Evolutionary conservation across 2,329 filamentous ascomycete species (phyloP), one percentile per base, ranked within the genome.

Genomic region (Sordariomycetes sp.): DNA sequence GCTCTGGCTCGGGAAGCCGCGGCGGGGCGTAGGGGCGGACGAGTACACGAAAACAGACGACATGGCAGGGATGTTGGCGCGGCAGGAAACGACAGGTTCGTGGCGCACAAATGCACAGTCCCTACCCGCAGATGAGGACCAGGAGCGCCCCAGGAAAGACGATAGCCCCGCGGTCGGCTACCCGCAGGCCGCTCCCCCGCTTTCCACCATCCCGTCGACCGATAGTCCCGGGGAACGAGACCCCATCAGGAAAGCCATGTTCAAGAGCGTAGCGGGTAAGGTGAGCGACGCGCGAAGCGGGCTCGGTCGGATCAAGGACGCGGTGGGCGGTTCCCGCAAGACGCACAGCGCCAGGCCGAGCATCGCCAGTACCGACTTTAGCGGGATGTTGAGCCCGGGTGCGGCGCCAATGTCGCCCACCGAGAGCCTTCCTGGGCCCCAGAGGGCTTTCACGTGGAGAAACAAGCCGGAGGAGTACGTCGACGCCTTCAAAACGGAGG

Each of bases 1-100:
- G 90, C 78, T 99, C 1, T 99, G 94, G 94, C 81, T 89, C 61
- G 94, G 93, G 18, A 97, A 96, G 69, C 82, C 89, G 43, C 84
- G 87, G 61, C 90, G 93, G 67, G 80, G 74, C 46, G 20, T 22
- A 22, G 69, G 70, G 1, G 65, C 71, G 2, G 76, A 79, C 10
- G 71, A 74, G n/a, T 71, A 74, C 54, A 76, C 79, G 4, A 74
- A 72, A 54, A 71, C 76, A 3, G 71, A 76, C 14, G 78, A 82
- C 18, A 68, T 76, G 59, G 67, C 68, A 24, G 73, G 74, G 51
- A 71, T 78, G 14, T 69, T 79, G 1, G 81, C 86, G 58, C 79
- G 79, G 35, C 81, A 79, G 62, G 82, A 85, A n/a, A 81, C 57
- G 35, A 55, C 40, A 20, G 48, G 52, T 16, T 55, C 53, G 46